Percentiles rank a stretch among this genome's conserved stretches.
Evolutionary conservation across 108 stramenopile species (phyloP).

Genomic region (Schizochytrium sp.): DNA sequence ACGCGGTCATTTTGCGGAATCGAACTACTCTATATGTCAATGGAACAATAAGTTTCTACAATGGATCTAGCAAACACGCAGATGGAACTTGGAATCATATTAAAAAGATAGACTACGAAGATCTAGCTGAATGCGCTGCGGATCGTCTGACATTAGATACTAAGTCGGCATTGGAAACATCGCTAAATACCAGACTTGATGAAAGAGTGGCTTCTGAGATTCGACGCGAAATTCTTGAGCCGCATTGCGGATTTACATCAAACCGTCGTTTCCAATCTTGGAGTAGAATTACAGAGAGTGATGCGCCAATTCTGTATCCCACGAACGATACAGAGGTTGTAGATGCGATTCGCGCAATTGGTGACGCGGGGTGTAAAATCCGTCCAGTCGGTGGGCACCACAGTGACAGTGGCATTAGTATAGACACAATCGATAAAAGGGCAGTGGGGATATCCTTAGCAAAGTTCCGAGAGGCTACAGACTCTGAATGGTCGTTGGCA

Average conservation of each 20-base stretch:
- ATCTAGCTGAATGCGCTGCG: conserved; percentile 49
- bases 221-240: background rate
- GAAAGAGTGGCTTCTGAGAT: background rate
- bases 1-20: background rate
- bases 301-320: conserved; percentile 30
- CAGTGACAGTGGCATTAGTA: conserved; percentile 39
- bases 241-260: background rate
- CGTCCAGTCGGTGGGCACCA: conserved; percentile 39
- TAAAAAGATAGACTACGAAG: background rate
- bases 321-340: conserved; percentile 31
- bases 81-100: background rate
- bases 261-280: background rate
- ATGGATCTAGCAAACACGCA: background rate
- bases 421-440: background rate
- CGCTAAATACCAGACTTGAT: background rate
- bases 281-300: conserved; percentile 16
- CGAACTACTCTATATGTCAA: background rate
- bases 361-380: conserved; percentile 49
- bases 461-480: background rate
- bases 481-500: background rate
- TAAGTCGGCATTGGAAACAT: background rate
- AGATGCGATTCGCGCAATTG: conserved; percentile 17
- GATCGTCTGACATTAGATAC: background rate
- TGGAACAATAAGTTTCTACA: background rate
- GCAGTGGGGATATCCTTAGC: conserved; percentile 50